These are phyloP conservation scores for Aschersonia sp. DNA, from an alignment of 2,329 filamentous ascomycete genomes.

Conservation along the genomic window DNA sequence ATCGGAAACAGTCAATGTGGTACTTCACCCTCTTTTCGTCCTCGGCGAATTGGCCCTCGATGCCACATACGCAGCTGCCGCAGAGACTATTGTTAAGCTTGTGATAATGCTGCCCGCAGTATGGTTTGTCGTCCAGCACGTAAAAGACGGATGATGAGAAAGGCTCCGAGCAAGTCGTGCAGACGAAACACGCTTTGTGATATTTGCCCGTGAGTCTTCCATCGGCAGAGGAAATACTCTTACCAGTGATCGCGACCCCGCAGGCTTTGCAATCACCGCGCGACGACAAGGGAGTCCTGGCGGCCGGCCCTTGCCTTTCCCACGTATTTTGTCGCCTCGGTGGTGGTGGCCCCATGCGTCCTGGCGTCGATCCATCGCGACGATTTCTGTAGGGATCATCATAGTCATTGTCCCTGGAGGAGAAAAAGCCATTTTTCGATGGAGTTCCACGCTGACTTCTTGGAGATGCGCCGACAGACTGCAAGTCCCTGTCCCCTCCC, in stretches of 20 bases:
- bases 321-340: background rate
- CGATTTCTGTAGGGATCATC: background rate
- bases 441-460: background rate
- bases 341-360: background rate
- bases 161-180: constrained; percentile 64
- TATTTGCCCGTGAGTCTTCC: constrained; percentile 85
- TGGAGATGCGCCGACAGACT: constrained; percentile 3
- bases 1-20: constrained; percentile 78
- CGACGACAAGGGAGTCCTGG: constrained; percentile 25
- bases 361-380: background rate
- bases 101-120: constrained; percentile 89
- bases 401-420: constrained; percentile 1
- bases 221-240: constrained; percentile 87
- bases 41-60: constrained; percentile 88
- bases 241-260: constrained; percentile 62
- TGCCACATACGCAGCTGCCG: constrained; percentile 63
- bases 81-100: constrained; percentile 80
- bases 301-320: constrained; percentile 20
- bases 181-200: constrained; percentile 91
- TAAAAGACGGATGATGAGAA: constrained; percentile 89
- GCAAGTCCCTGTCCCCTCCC: constrained; percentile 9
- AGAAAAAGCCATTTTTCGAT: constrained; percentile 3
- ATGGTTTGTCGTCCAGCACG: constrained; percentile 73
- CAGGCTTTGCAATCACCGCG: constrained; percentile 80
- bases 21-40: constrained; percentile 68